phyloP scores from a whole-genome alignment of 768 basidiomycete species.

The Suillus fuscotomentosus region DNA sequence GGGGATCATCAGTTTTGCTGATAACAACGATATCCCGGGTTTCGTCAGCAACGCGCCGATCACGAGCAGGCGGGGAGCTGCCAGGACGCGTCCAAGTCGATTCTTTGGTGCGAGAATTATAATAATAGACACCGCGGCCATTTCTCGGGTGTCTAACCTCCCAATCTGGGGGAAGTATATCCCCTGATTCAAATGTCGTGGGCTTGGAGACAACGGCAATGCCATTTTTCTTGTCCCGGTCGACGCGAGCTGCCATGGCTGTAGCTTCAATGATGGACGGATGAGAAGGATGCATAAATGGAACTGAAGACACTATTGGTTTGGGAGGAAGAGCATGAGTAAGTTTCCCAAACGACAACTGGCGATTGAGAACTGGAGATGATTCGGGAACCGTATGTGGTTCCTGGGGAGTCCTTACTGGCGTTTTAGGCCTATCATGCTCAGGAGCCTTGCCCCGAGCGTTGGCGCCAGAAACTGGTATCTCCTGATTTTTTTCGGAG shows the following conservation, averaged over 20 bases:
- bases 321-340: conserved; percentile 72
- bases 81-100: conserved; percentile 59
- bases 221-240: conserved; percentile 45
- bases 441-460: conserved; percentile 6
- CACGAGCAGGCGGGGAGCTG: conserved; percentile 25
- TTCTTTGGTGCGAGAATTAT: conserved; percentile 53
- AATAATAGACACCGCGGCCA: conserved; percentile 52
- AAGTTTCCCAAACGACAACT: conserved; percentile 37
- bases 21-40: conserved; percentile 23
- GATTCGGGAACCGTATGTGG: conserved; percentile 17
- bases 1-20: conserved; percentile 22
- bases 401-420: conserved; percentile 10
- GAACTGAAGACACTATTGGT: conserved; percentile 50
- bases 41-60: conserved; percentile 22
- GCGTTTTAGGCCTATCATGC: conserved; percentile 12
- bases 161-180: conserved; percentile 56
- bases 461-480: neutral
- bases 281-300: conserved; percentile 54
- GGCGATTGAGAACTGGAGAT: conserved; percentile 22
- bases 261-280: conserved; percentile 60
- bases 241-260: conserved; percentile 50
- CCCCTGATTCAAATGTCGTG: conserved; percentile 25
- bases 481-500: conserved; percentile 15
- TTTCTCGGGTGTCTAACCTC: conserved; percentile 53
- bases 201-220: conserved; percentile 19